Percentiles rank a stretch among this genome's conserved stretches.
Conservation (phyloP, 192 early-diverging fungal genomes). For the Backusella luteola region DNA sequence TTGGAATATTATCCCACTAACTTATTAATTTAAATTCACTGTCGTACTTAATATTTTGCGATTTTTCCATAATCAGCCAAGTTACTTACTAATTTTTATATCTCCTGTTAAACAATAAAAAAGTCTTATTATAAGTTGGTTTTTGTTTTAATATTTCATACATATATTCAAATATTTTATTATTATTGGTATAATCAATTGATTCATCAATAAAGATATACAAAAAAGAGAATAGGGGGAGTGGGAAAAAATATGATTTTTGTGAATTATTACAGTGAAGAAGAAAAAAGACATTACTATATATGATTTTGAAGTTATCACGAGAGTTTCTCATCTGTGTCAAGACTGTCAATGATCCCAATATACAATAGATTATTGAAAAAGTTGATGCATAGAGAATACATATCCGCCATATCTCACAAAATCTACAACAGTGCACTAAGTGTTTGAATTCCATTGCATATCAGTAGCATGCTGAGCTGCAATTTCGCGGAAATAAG, state of each 20-base stretch:
- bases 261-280: background rate
- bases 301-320: background rate
- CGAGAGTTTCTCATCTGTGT: background rate
- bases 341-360: background rate
- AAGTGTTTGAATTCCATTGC: constrained; percentile 6
- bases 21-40: background rate
- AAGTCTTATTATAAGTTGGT: background rate
- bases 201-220: background rate
- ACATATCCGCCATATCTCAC: background rate
- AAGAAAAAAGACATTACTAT: background rate
- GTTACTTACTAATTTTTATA: background rate
- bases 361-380: background rate
- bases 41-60: background rate
- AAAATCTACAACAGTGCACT: background rate
- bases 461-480: constrained; percentile 14
- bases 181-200: background rate
- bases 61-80: background rate
- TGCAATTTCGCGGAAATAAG: constrained; percentile 19
- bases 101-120: background rate
- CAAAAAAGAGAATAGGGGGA: background rate
- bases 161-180: background rate
- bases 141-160: background rate
- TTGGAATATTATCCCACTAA: background rate
- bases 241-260: background rate
- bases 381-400: background rate